These are phyloP conservation scores for Pelargonium cotyledonis DNA, from an alignment of 441 rosid genomes.

Conservation along the genomic window DNA sequence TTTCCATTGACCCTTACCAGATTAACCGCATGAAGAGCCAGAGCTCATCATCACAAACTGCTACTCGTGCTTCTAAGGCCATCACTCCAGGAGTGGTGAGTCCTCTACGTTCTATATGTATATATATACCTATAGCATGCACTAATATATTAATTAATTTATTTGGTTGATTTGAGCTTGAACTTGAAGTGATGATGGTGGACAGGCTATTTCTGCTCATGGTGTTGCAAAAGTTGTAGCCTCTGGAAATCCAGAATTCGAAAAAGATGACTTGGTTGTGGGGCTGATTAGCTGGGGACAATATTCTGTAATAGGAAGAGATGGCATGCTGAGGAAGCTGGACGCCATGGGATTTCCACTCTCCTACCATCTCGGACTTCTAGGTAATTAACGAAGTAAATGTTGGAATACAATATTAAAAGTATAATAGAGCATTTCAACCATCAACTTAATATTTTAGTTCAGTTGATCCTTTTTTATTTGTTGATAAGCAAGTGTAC, in stretches of 20 bases:
- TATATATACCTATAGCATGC: too few species aligned
- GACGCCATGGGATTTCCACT: conserved; percentile 54
- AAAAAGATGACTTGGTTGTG: conserved; percentile 40
- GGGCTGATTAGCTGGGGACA: conserved; percentile 50
- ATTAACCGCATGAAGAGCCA: conserved; percentile 37
- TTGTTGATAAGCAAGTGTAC: too few species aligned
- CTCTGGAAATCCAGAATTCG: conserved; percentile 38
- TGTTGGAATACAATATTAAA: too few species aligned
- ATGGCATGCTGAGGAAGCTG: conserved; percentile 38
- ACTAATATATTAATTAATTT: too few species aligned
- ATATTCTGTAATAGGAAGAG: conserved; percentile 32
- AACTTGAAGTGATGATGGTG: too few species aligned
- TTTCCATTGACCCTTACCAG: conserved; percentile 52
- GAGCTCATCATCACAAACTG: conserved; percentile 35
- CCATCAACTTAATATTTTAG: too few species aligned
- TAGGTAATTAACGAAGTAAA: too few species aligned
- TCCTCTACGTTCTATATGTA: background rate
- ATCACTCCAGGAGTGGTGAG: conserved; percentile 37
- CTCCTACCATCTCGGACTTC: conserved; percentile 42
- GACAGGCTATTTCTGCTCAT: conserved; percentile 36
- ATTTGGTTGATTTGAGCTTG: background rate
- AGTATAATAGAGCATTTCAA: too few species aligned
- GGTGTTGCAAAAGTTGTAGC: conserved; percentile 52
- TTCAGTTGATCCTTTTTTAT: too few species aligned
- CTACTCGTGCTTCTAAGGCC: conserved; percentile 6